phyloP scores from a whole-genome alignment of 2,329 filamentous ascomycete genomes.

The Zymoseptoria passerinii region DNA sequence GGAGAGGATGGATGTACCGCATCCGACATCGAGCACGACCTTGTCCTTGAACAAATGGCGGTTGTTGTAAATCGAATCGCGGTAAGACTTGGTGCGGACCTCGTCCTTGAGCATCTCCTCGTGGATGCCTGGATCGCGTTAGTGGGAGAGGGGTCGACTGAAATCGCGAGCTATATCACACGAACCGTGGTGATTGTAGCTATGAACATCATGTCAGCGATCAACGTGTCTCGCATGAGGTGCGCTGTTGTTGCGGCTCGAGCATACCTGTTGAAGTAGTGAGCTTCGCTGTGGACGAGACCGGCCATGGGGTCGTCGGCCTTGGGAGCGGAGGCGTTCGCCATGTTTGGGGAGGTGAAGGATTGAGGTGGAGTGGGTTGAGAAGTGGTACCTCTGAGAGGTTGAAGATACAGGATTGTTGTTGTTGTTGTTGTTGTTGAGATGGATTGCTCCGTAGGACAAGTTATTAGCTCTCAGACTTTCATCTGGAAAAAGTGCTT shows the following conservation, averaged over 20 bases:
- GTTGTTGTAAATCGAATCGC: constrained; percentile 96
- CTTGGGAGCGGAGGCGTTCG: constrained; percentile 4
- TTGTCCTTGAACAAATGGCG: constrained; percentile 87
- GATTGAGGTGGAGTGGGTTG: not conserved
- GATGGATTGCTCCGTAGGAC: no score
- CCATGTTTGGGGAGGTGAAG: constrained; percentile 1
- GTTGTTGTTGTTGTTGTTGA: no score
- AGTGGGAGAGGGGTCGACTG: constrained; percentile 19
- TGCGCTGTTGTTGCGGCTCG: no score
- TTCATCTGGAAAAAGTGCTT: no score
- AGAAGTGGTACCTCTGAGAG: no score
- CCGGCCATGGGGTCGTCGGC: constrained; percentile 43
- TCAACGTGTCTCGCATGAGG: constrained; percentile 27
- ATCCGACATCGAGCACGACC: constrained; percentile 93
- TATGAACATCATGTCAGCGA: constrained; percentile 32
- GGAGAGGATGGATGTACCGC: constrained; percentile 94
- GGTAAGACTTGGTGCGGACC: constrained; percentile 91
- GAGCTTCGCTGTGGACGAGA: constrained; percentile 91
- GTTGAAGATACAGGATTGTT: no score
- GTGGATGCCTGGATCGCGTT: constrained; percentile 61
- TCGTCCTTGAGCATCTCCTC: constrained; percentile 95
- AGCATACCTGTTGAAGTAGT: constrained; percentile 92
- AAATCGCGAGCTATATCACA: constrained; percentile 15
- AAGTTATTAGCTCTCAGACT: no score
- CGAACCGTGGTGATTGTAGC: constrained; percentile 96